Evolutionary conservation across 169 alveolate species (phyloP).

Genomic region (Plasmodium yoelii): DNA sequence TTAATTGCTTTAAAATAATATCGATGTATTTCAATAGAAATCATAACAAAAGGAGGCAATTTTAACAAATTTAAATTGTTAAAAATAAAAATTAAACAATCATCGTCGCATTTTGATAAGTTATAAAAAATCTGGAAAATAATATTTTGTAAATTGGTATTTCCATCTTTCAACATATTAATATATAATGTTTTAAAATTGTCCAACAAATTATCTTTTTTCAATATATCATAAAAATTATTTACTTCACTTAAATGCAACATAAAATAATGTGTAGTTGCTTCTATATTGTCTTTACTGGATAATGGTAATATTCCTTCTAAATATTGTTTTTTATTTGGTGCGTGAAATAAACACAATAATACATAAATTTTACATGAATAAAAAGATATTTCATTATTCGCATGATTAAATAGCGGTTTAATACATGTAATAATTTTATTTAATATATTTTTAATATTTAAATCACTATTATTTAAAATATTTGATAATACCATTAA

Average conservation of each 20-base stretch:
- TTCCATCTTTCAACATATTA: slow-evolving; percentile 32
- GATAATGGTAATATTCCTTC: slow-evolving; percentile 27
- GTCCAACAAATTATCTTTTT: slow-evolving; percentile 48
- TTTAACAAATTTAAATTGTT: slow-evolving; percentile 10
- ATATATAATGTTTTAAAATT: slow-evolving; percentile 33
- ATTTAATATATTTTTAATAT: slow-evolving; percentile 43
- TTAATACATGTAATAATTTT: slow-evolving; percentile 49
- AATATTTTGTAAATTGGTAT: slow-evolving; percentile 27
- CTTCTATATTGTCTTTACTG: slow-evolving; percentile 1
- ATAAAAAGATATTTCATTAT: slow-evolving; percentile 50
- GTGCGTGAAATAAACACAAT: slow-evolving; percentile 48
- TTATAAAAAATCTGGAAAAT: slow-evolving; percentile 54
- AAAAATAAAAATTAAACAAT: slow-evolving; percentile 22
- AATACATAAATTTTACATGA: slow-evolving; percentile 60
- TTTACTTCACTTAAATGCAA: slow-evolving; percentile 66
- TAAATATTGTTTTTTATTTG: slow-evolving; percentile 50
- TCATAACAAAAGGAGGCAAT: slow-evolving; percentile 61
- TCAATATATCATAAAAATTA: slow-evolving; percentile 64
- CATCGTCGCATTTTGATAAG: slow-evolving; percentile 38
- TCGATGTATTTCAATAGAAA: slow-evolving; percentile 58
- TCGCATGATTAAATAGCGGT: slow-evolving; percentile 31
- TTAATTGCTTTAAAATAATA: slow-evolving; percentile 54
- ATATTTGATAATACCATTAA: slow-evolving; percentile 73
- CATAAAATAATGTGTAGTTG: slow-evolving; percentile 27
- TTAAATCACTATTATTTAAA: slow-evolving; percentile 32